A percentile compares a stretch with the other conserved stretches of the same genome.
These are phyloP conservation scores for Cladosporium cucumerinum DNA, from an alignment of 2,329 filamentous ascomycete species.

Conservation along the genomic window DNA sequence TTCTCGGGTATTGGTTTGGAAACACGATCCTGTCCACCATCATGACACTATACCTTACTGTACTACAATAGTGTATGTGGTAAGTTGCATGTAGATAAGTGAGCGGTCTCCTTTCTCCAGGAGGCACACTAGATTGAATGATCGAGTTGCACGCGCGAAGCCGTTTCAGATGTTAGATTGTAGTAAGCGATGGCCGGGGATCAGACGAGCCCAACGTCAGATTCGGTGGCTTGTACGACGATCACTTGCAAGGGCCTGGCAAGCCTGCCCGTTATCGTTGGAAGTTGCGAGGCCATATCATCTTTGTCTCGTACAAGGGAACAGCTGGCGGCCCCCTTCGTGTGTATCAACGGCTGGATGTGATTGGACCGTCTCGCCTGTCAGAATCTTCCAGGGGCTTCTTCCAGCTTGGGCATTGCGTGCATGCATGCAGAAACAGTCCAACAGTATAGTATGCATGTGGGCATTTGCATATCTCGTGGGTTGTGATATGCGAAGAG, in stretches of 20 bases:
- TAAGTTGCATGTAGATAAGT: neutral
- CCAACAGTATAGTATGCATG: neutral
- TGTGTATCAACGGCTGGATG: neutral
- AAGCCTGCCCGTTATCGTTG: neutral
- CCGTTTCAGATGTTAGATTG: constrained; percentile 6
- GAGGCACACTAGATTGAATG: neutral
- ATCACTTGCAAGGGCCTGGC: constrained; percentile 7
- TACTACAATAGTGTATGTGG: neutral
- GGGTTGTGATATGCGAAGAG: neutral
- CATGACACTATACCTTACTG: neutral
- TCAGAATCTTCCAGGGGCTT: neutral
- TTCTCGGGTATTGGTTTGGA: neutral
- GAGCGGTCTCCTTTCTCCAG: neutral
- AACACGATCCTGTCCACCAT: neutral
- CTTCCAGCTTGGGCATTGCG: neutral
- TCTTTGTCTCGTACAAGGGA: neutral
- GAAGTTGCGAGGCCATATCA: neutral
- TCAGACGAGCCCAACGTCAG: constrained; percentile 6
- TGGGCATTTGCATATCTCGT: neutral
- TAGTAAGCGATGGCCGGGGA: constrained; percentile 7
- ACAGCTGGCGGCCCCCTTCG: neutral
- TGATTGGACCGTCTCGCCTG: neutral
- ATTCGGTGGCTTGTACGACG: constrained; percentile 3
- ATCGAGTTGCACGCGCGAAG: neutral
- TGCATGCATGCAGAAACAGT: neutral